Conservation (phyloP, 75 land plant species). For the Cupressus sempervirens region DNA sequence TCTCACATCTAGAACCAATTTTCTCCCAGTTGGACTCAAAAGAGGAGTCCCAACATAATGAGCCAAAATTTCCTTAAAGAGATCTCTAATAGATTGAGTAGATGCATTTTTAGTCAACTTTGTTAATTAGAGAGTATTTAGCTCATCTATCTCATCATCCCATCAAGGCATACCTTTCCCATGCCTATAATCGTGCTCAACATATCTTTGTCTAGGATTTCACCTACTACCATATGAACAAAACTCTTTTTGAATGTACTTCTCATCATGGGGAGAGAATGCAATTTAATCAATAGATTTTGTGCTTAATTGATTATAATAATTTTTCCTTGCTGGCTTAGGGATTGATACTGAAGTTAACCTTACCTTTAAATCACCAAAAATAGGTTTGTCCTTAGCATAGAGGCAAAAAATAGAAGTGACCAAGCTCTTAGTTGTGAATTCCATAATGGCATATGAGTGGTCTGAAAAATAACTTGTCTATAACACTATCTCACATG, state of each 20-base stretch:
- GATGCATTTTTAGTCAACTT: conserved; percentile 26
- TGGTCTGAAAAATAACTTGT: conserved; percentile 12
- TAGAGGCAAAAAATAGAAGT: conserved; percentile 17
- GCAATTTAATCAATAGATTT: not conserved
- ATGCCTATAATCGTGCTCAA: conserved; percentile 6
- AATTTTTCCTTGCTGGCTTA: conserved; percentile 12
- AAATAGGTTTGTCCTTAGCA: conserved; percentile 18
- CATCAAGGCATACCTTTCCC: too few species aligned
- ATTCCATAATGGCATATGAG: conserved; percentile 19
- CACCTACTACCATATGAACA: conserved; percentile 5
- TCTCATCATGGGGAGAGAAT: not conserved
- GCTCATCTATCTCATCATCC: conserved; percentile 18
- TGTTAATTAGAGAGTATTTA: conserved; percentile 25
- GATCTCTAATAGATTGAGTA: conserved; percentile 17
- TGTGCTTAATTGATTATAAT: not conserved
- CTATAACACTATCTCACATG: conserved; percentile 15
- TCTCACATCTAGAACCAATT: conserved; percentile 25
- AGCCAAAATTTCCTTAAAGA: conserved; percentile 25
- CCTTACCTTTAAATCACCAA: conserved; percentile 21
- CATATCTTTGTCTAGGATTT: not conserved
- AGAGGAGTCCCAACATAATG: conserved; percentile 24
- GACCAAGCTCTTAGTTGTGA: conserved; percentile 16
- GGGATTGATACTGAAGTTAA: not conserved
- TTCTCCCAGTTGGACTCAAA: conserved; percentile 15
- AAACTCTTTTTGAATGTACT: conserved; percentile 4